Conservation (phyloP, 768 basidiomycete genomes). For the Mycena filopes region DNA sequence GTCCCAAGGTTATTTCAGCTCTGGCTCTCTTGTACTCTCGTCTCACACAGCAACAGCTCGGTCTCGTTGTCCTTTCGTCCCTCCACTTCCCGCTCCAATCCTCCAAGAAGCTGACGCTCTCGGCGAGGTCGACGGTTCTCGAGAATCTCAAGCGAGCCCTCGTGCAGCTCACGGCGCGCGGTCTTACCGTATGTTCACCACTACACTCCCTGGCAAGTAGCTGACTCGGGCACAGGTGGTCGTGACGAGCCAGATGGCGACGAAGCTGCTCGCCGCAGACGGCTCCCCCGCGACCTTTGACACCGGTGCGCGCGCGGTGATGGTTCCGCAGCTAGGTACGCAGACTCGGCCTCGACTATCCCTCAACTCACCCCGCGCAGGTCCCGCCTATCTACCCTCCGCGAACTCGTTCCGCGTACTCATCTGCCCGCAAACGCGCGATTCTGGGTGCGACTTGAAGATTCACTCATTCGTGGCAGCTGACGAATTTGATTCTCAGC, state of each 20-base stretch:
- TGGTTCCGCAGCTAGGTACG: conserved; percentile 79
- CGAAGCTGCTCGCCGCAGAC: conserved; percentile 71
- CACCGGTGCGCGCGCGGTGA: conserved; percentile 67
- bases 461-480: not conserved
- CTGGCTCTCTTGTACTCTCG: not conserved
- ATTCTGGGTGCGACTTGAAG: conserved; percentile 31
- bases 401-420: conserved; percentile 38
- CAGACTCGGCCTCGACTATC: conserved; percentile 20
- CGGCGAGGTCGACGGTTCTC: conserved; percentile 55
- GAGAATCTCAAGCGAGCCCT: conserved; percentile 65
- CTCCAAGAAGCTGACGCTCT: conserved; percentile 43
- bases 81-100: conserved; percentile 76
- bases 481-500: conserved; percentile 12
- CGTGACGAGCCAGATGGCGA: conserved; percentile 75
- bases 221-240: conserved; percentile 51
- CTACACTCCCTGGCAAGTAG: not conserved
- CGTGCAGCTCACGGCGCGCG: conserved; percentile 56
- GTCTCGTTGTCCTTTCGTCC: conserved; percentile 73
- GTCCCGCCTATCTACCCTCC: conserved; percentile 53
- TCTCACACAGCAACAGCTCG: conserved; percentile 49
- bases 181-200: conserved; percentile 56
- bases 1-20: conserved; percentile 54
- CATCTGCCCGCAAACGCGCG: conserved; percentile 31
- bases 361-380: not conserved
- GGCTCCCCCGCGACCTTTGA: conserved; percentile 76